A percentile compares a stretch with the other conserved stretches of the same genome.
phyloP scores from a whole-genome alignment of 352 stramenopile species.

The Globisporangium barbulae region DNA sequence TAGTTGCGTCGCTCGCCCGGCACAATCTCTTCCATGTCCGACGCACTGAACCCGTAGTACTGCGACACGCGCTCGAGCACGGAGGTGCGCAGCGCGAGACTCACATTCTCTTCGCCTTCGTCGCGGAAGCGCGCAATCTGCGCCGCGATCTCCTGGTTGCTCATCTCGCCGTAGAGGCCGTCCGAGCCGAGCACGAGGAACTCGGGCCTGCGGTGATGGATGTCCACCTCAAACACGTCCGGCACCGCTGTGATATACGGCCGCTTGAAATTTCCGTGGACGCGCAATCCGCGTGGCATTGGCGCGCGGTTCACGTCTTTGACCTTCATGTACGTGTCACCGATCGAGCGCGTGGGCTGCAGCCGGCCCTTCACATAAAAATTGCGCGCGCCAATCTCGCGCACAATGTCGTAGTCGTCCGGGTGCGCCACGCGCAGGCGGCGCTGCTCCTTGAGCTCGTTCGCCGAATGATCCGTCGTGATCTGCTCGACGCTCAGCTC shows the following conservation, averaged over 20 bases:
- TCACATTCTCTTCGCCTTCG: constrained; percentile 54
- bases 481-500: constrained; percentile 60
- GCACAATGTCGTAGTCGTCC: constrained; percentile 67
- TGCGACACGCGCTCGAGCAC: constrained; percentile 54
- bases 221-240: constrained; percentile 62
- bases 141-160: constrained; percentile 60
- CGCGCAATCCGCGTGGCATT: constrained; percentile 57
- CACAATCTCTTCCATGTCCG: constrained; percentile 49
- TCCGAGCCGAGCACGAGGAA: constrained; percentile 67
- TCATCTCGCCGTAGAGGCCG: constrained; percentile 57
- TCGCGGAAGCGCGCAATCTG: constrained; percentile 44
- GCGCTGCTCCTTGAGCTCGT: constrained; percentile 55
- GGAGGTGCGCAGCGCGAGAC: constrained; percentile 34
- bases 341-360: constrained; percentile 60
- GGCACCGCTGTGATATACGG: constrained; percentile 65
- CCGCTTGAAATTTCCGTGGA: constrained; percentile 49
- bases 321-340: constrained; percentile 77
- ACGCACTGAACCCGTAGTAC: constrained; percentile 44
- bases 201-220: constrained; percentile 44
- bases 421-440: constrained; percentile 53
- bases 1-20: constrained; percentile 61
- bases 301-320: constrained; percentile 62
- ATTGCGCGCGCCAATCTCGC: constrained; percentile 60
- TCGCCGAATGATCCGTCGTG: constrained; percentile 63
- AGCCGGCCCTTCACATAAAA: constrained; percentile 72